These are phyloP conservation scores for Phanerochaete sordida DNA, from an alignment of 768 basidiomycete species.

Conservation along the genomic window DNA sequence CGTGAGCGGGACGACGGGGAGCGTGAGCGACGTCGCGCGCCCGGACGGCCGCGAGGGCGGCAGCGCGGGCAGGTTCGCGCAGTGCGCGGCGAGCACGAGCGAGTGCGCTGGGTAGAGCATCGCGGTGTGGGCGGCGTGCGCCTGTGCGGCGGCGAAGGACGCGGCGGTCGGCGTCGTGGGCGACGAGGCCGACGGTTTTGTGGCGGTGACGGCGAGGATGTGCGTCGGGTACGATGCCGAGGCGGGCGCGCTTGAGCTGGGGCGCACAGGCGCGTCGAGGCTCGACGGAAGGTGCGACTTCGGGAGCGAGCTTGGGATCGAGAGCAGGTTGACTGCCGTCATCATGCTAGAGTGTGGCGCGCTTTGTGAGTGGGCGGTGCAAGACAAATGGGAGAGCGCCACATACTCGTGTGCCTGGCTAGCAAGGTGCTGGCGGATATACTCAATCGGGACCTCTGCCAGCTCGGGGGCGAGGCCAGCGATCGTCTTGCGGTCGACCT, in stretches of 20 bases:
- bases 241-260: conserved; percentile 17
- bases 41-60: conserved; percentile 27
- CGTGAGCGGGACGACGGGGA: conserved; percentile 61
- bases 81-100: conserved; percentile 65
- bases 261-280: conserved; percentile 24
- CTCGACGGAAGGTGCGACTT: conserved; percentile 23
- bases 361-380: not conserved
- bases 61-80: conserved; percentile 58
- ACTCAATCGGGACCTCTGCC: conserved; percentile 58
- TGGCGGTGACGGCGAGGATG: conserved; percentile 37
- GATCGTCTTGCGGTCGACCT: conserved; percentile 58
- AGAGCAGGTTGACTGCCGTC: conserved; percentile 22
- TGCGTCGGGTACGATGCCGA: conserved; percentile 21
- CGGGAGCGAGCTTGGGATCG: conserved; percentile 23
- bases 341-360: conserved; percentile 19
- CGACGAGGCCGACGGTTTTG: conserved; percentile 20
- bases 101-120: conserved; percentile 67
- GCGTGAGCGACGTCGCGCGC: conserved; percentile 29
- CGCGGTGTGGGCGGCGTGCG: conserved; percentile 23
- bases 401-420: conserved; percentile 23
- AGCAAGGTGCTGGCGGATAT: conserved; percentile 42
- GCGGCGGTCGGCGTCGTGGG: conserved; percentile 25
- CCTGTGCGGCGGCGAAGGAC: conserved; percentile 20
- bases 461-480: conserved; percentile 52
- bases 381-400: conserved; percentile 6